Conservation (phyloP, 352 stramenopile species). For the Globisporangium ultimum region DNA sequence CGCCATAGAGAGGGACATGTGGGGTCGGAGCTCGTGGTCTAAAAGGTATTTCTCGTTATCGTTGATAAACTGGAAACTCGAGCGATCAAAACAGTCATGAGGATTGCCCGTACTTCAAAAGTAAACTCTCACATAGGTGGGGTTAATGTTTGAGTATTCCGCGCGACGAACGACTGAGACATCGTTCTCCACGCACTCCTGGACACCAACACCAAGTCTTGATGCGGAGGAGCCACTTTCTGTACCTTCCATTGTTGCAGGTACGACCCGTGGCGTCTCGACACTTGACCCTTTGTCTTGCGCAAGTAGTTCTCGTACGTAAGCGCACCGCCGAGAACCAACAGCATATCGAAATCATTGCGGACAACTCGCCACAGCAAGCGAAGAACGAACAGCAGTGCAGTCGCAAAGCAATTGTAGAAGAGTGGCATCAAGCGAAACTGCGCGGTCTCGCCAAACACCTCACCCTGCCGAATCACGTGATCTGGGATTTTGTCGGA, state of each 20-base stretch:
- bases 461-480: background rate
- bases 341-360: background rate
- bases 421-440: slow-evolving; percentile 14
- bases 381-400: slow-evolving; percentile 3
- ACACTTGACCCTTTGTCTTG: background rate
- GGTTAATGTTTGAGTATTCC: no score
- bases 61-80: no score
- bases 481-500: background rate
- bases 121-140: no score
- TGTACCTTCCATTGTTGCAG: no score
- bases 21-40: no score
- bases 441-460: slow-evolving; percentile 1
- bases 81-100: no score
- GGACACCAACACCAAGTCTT: background rate
- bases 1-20: no score
- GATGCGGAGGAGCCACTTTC: background rate
- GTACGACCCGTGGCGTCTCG: background rate
- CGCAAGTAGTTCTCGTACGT: slow-evolving; percentile 8
- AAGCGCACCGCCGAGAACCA: slow-evolving; percentile 1
- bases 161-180: no score
- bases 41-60: no score
- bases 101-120: no score
- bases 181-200: no score
- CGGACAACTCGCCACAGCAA: slow-evolving; percentile 13
- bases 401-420: slow-evolving; percentile 15